Base-by-base conservation (phyloP, 768 basidiomycete species). In the Leucocoprinus birnbaumii region DNA sequence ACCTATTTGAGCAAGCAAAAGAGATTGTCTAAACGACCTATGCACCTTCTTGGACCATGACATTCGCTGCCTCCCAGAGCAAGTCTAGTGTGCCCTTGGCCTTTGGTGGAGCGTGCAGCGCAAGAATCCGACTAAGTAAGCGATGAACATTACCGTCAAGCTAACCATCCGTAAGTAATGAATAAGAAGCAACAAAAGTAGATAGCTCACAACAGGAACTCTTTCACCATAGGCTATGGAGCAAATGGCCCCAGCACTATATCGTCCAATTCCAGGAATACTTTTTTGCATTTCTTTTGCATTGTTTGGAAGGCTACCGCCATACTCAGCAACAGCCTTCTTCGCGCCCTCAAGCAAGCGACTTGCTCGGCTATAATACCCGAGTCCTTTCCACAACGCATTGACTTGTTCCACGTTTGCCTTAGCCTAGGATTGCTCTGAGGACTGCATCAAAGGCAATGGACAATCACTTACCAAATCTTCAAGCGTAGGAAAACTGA, bases 71-170 rank as follows among this genome's bases (percentile, higher is more conserved):
- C 3, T 75, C 69, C 94, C 94, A 97, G n/a, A 98, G 72, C 50
- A 89, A 68, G 61, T 93, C 86, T 49, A 91, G 79, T 0, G 89
- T 87, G 10, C 72, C 63, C 66, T 94, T 95, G 21, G 82, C 77
- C 67, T 94, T 94, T 13, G 91, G 90, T 4, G 82, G 79, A 0
- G 91, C 87, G 66, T 96, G 83, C 3, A 97, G 70, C 1, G 91
- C 91, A 26, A 97, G 73, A 37, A 97, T 67, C 38, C 94, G 84
- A 62, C 91, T 86, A 24, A 95, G 72, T n/a, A 96, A 73, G 53
- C 93, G 81, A 64, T 90, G 86, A 3, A 95, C 89, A 65, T 96
- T 96, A 38, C 94, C 94, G 65, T 96, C 94, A 49, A 96, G 74
- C 91, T 94, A 67, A 45, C 18, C 47, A 60, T 26, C 46, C 21